Conservation (phyloP, 164 flowering plant genomes). For the Vitis amurensis region DNA sequence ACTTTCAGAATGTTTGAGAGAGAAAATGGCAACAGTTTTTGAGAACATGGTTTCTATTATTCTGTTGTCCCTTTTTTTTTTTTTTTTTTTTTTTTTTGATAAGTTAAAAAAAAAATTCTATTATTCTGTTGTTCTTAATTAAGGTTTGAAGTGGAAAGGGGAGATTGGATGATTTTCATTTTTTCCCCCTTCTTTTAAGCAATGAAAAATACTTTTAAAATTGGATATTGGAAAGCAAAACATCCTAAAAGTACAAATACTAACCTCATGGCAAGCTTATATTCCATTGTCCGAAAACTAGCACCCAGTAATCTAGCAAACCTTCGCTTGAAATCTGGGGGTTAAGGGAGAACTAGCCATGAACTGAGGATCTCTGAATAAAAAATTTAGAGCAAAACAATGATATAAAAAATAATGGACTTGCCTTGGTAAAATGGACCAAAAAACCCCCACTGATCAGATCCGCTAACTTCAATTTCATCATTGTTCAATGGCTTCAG, state of each 20-base stretch:
- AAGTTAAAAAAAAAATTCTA: no score
- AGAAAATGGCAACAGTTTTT: no score
- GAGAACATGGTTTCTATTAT: no score
- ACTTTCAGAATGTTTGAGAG: no score
- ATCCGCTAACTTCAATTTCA: conserved; percentile 60
- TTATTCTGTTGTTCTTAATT: no score
- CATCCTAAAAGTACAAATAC: conserved; percentile 6
- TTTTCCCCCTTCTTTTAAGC: no score
- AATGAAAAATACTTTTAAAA: not conserved
- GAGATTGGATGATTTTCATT: no score
- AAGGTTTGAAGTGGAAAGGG: no score
- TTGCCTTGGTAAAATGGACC: conserved; percentile 78
- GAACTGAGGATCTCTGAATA: not conserved
- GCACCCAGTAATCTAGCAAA: conserved; percentile 46
- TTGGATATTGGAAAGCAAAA: not conserved
- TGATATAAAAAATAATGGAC: conserved; percentile 3
- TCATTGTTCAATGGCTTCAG: conserved; percentile 77
- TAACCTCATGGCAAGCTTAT: conserved; percentile 91
- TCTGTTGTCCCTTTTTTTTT: no score
- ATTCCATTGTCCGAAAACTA: conserved; percentile 65
- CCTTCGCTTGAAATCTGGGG: conserved; percentile 67
- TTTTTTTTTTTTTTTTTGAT: no score
- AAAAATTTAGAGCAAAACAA: not conserved
- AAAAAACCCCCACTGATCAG: conserved; percentile 68
- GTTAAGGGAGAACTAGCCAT: conserved; percentile 3